These are phyloP conservation scores for Sesbania bispinosa DNA, from an alignment of 306 rosid genomes.

Conservation along the genomic window DNA sequence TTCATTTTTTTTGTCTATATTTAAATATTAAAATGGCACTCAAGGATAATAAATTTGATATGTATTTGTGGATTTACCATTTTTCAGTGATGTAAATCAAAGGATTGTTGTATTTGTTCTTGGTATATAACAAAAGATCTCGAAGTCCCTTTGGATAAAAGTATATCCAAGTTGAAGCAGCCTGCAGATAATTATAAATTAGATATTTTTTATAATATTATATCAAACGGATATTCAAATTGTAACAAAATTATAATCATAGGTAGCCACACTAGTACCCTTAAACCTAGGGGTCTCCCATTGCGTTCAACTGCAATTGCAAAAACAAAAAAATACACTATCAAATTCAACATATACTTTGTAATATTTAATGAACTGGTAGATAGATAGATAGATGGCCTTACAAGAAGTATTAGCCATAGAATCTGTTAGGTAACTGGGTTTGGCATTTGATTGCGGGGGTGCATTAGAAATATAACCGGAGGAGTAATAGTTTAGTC, in stretches of 20 bases:
- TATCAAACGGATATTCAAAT: neutral
- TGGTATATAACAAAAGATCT: neutral
- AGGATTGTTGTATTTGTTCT: neutral
- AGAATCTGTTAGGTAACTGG: too few relatives aligned
- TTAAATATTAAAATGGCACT: neutral
- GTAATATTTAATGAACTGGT: neutral
- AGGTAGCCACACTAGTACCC: neutral
- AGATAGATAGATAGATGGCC: neutral
- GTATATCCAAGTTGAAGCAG: too few relatives aligned
- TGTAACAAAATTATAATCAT: too few relatives aligned
- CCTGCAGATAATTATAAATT: slow-evolving; percentile 11
- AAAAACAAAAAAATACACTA: neutral
- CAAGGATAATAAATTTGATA: neutral
- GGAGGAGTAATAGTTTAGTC: too few relatives aligned
- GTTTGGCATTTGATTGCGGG: too few relatives aligned
- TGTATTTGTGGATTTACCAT: slow-evolving; percentile 31
- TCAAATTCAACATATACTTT: neutral
- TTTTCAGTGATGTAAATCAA: slow-evolving; percentile 49
- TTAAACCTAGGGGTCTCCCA: slow-evolving; percentile 20
- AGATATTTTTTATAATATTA: neutral
- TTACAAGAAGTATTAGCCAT: slow-evolving; percentile 29
- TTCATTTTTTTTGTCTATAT: neutral
- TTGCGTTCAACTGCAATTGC: too few relatives aligned
- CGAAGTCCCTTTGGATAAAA: slow-evolving; percentile 12
- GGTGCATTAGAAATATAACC: too few relatives aligned